A percentile compares a stretch with the other conserved stretches of the same genome.
phyloP scores from a whole-genome alignment of 164 flowering plant genomes.

The Annona cherimola region DNA sequence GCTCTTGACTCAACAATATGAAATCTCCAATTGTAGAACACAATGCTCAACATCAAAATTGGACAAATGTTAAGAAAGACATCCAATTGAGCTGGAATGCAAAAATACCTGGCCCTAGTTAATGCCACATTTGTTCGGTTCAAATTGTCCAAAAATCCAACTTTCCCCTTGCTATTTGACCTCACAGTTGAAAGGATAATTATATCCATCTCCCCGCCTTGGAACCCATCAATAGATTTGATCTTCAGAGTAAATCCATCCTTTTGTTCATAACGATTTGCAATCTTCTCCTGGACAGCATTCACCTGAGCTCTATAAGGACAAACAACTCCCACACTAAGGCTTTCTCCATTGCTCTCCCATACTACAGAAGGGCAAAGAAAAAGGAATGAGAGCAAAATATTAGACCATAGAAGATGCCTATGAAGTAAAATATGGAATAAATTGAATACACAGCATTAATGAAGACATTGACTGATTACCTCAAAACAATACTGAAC shows the following conservation, averaged over 20 bases:
- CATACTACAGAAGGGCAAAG: too few species aligned
- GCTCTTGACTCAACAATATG: neutral
- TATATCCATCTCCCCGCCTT: conserved; percentile 59
- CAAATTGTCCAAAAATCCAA: conserved; percentile 45
- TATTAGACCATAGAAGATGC: too few species aligned
- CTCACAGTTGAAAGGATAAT: conserved; percentile 53
- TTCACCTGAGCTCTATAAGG: conserved; percentile 65
- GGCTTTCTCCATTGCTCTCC: conserved; percentile 3
- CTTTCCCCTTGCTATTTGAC: conserved; percentile 34
- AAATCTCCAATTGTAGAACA: neutral
- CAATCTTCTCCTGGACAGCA: conserved; percentile 34
- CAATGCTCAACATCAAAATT: neutral
- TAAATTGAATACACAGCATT: too few species aligned
- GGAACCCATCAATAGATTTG: conserved; percentile 54
- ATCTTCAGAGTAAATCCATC: conserved; percentile 36
- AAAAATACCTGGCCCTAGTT: conserved; percentile 62
- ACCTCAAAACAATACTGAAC: too few species aligned
- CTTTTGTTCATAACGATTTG: conserved; percentile 21
- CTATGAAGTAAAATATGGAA: too few species aligned
- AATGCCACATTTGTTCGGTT: conserved; percentile 58
- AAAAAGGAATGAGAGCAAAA: too few species aligned
- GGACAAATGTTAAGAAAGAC: neutral
- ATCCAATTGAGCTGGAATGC: neutral
- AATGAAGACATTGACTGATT: too few species aligned
- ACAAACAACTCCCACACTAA: conserved; percentile 64